These are phyloP conservation scores for Aureobasidium sp. DNA, from an alignment of 2,329 filamentous ascomycete genomes.

Conservation along the genomic window DNA sequence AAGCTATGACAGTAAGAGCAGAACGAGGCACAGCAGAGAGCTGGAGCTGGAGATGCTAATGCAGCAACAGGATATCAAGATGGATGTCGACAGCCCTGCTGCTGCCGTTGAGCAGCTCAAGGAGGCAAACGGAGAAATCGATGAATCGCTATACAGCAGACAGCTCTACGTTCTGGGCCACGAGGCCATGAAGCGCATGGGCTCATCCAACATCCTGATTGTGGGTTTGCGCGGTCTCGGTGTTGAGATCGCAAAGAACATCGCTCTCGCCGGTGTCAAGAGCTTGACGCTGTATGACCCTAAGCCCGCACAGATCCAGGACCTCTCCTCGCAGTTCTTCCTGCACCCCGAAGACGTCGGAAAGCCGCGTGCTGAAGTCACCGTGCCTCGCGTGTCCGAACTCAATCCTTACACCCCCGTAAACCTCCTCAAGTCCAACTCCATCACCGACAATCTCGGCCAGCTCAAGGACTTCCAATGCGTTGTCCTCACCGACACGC, in stretches of 20 bases:
- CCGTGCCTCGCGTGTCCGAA: slow-evolving; percentile 83
- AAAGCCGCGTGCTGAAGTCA: slow-evolving; percentile 80
- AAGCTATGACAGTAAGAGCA: slow-evolving; percentile 44
- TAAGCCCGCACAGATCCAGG: slow-evolving; percentile 70
- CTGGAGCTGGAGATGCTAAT: background rate
- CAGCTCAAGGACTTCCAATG: slow-evolving; percentile 88
- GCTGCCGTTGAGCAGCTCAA: slow-evolving; percentile 55
- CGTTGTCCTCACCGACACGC: slow-evolving; percentile 79
- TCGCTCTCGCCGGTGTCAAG: slow-evolving; percentile 96
- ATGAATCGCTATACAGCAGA: slow-evolving; percentile 61
- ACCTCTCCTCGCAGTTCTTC: slow-evolving; percentile 97
- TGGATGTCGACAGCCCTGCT: slow-evolving; percentile 55
- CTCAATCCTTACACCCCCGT: slow-evolving; percentile 96
- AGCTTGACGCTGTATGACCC: slow-evolving; percentile 91
- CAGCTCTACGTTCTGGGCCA: slow-evolving; percentile 67
- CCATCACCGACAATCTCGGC: slow-evolving; percentile 67
- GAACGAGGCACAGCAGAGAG: background rate
- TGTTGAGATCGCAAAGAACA: slow-evolving; percentile 98
- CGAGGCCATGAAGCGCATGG: slow-evolving; percentile 97
- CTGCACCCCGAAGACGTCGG: slow-evolving; percentile 80
- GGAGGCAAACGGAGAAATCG: slow-evolving; percentile 53
- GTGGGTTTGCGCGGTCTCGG: slow-evolving; percentile 89
- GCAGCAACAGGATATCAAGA: slow-evolving; percentile 44
- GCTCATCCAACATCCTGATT: slow-evolving; percentile 87
- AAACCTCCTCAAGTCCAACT: slow-evolving; percentile 57